These are phyloP conservation scores for Ustilago hordei DNA, from an alignment of 1,284 basidiomycete species.

Conservation along the genomic window DNA sequence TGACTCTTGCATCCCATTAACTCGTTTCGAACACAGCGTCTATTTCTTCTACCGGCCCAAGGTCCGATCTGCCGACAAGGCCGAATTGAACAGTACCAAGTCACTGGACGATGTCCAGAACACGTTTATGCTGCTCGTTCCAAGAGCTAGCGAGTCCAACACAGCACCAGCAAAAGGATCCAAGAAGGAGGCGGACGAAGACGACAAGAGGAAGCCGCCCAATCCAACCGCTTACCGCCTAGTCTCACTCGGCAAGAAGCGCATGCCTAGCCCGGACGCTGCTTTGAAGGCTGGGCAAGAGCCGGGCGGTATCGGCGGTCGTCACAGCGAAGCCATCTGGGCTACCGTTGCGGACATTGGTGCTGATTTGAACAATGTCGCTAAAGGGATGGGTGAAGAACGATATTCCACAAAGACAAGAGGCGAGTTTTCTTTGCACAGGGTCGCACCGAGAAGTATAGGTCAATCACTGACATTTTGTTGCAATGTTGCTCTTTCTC, in stretches of 20 bases:
- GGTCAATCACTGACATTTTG: not conserved
- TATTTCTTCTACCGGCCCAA: conserved; percentile 61
- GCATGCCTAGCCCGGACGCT: conserved; percentile 52
- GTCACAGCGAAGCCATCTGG: conserved; percentile 57
- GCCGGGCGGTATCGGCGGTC: conserved; percentile 56
- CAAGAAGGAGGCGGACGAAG: conserved; percentile 21
- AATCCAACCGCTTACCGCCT: conserved; percentile 52
- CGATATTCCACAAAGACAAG: conserved; percentile 56
- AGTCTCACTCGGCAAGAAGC: conserved; percentile 54
- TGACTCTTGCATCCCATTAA: no score
- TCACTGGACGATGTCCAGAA: conserved; percentile 52
- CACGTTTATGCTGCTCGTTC: conserved; percentile 52
- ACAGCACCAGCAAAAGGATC: conserved; percentile 30
- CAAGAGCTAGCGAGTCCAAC: conserved; percentile 44
- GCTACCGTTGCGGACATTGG: conserved; percentile 51
- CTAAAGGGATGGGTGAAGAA: conserved; percentile 37
- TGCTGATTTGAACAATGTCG: conserved; percentile 30
- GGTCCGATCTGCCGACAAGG: conserved; percentile 43
- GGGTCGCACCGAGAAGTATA: not conserved
- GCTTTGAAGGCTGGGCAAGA: conserved; percentile 45
- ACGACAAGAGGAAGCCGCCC: conserved; percentile 38
- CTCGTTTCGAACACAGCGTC: conserved; percentile 19
- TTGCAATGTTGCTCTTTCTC: not conserved
- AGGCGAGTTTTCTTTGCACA: conserved; percentile 14
- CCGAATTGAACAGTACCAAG: conserved; percentile 28